These are phyloP conservation scores for Malassezia yamatoensis DNA, from an alignment of 1,284 basidiomycete species.

Conservation along the genomic window DNA sequence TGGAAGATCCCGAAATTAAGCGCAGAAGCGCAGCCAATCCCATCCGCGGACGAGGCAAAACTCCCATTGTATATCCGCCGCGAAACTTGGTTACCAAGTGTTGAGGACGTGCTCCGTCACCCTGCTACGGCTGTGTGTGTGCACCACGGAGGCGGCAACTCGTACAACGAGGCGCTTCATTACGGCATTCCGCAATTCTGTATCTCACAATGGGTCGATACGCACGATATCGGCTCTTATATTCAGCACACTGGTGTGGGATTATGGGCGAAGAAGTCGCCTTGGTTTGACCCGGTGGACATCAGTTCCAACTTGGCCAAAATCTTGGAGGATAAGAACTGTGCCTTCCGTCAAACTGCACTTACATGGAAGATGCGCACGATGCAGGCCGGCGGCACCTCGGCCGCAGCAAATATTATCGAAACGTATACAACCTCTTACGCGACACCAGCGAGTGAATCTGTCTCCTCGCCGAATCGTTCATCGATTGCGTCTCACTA, in stretches of 20 bases:
- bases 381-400: constrained; percentile 27
- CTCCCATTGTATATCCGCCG: constrained; percentile 29
- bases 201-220: constrained; percentile 38
- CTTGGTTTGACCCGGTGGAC: constrained; percentile 22
- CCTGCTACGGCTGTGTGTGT: constrained; percentile 29
- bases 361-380: constrained; percentile 24
- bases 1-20: constrained; percentile 27
- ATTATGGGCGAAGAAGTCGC: constrained; percentile 24
- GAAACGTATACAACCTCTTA: constrained; percentile 9
- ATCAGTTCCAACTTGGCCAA: constrained; percentile 22
- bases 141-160: constrained; percentile 43
- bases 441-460: no score
- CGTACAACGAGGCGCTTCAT: constrained; percentile 40
- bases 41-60: constrained; percentile 19
- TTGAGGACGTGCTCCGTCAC: constrained; percentile 29
- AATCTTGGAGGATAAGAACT: constrained; percentile 21
- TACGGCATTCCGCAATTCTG: constrained; percentile 37
- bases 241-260: constrained; percentile 26
- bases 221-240: constrained; percentile 30
- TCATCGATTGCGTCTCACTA: no score
- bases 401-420: constrained; percentile 24
- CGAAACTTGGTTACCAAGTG: constrained; percentile 28
- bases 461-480: no score
- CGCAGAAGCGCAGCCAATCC: constrained; percentile 18
- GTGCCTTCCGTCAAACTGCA: constrained; percentile 20